phyloP scores from a whole-genome alignment of 208 protist genomes.

The Crithidia bombi region DNA sequence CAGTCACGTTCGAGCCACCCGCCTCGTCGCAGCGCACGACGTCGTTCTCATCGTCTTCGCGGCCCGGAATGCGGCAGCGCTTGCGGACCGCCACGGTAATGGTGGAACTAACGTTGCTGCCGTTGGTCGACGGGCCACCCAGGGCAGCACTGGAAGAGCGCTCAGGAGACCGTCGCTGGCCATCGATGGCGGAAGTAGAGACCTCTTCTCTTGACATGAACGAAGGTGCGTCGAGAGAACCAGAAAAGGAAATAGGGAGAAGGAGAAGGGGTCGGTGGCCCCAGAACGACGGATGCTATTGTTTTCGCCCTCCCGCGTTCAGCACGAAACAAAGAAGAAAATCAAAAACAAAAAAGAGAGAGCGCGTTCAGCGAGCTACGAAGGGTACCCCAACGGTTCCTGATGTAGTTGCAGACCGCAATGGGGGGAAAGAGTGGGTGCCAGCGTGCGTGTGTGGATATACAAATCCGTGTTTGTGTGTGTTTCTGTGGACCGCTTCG shows the following conservation, averaged over 20 bases:
- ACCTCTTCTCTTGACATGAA: constrained; percentile 12
- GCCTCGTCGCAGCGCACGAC: constrained; percentile 67
- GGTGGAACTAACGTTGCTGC: constrained; percentile 25
- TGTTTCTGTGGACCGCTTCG: no score
- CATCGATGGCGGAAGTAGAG: neutral
- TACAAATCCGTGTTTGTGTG: no score
- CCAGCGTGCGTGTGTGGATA: no score
- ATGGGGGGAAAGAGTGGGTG: no score
- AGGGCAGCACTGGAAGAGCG: constrained; percentile 18
- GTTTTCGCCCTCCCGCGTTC: no score
- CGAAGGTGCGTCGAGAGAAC: no score
- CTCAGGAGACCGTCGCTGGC: constrained; percentile 14
- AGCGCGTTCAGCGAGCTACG: no score
- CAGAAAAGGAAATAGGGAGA: constrained; percentile 13
- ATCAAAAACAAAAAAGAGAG: neutral
- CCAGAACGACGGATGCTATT: neutral
- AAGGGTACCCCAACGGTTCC: no score
- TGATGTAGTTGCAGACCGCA: no score
- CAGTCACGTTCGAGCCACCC: constrained; percentile 30
- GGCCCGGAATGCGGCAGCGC: constrained; percentile 57
- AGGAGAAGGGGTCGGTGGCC: neutral
- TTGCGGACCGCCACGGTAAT: constrained; percentile 88
- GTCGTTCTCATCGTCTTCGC: constrained; percentile 76
- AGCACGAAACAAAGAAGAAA: neutral
- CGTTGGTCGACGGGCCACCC: neutral